phyloP scores from a whole-genome alignment of 2,329 filamentous ascomycete species.

The Cordyceps cicadae region DNA sequence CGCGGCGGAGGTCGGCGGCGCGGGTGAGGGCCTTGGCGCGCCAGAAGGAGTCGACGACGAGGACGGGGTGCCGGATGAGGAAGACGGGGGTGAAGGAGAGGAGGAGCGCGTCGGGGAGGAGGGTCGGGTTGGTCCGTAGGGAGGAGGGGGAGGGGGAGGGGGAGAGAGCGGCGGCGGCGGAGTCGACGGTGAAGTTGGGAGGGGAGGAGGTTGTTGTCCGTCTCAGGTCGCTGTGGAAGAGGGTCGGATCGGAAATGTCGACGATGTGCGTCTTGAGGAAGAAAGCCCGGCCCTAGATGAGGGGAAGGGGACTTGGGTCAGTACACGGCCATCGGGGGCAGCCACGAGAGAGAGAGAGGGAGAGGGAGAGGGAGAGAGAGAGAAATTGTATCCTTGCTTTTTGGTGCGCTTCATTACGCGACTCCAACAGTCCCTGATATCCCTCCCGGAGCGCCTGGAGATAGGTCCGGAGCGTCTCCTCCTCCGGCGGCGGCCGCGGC shows the following conservation, averaged over 20 bases:
- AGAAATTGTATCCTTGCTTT: not conserved
- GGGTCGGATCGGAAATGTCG: not conserved
- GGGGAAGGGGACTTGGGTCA: too few species aligned
- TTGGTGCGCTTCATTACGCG: not conserved
- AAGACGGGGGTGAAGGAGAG: not conserved
- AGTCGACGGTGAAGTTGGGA: too few species aligned
- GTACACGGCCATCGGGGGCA: too few species aligned
- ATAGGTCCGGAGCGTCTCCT: not conserved
- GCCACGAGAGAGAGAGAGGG: too few species aligned
- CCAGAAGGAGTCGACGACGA: not conserved
- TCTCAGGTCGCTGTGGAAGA: not conserved
- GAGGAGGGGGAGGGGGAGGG: too few species aligned
- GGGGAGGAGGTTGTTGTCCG: too few species aligned
- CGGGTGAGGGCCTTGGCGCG: not conserved
- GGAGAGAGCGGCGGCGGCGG: not conserved
- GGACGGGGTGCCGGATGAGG: not conserved
- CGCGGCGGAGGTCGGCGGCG: not conserved
- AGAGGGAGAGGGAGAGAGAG: too few species aligned
- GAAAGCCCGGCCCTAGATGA: not conserved
- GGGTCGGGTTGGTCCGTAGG: not conserved
- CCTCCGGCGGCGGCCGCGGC: too few species aligned
- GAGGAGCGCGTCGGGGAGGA: not conserved
- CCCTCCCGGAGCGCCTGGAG: not conserved
- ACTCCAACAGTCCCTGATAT: not conserved
- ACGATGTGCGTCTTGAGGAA: not conserved